Percentiles rank a stretch among this genome's conserved stretches.
These are phyloP conservation scores for Haplosporangium sp. DNA, from an alignment of 371 early-diverging fungal species.

Conservation along the genomic window DNA sequence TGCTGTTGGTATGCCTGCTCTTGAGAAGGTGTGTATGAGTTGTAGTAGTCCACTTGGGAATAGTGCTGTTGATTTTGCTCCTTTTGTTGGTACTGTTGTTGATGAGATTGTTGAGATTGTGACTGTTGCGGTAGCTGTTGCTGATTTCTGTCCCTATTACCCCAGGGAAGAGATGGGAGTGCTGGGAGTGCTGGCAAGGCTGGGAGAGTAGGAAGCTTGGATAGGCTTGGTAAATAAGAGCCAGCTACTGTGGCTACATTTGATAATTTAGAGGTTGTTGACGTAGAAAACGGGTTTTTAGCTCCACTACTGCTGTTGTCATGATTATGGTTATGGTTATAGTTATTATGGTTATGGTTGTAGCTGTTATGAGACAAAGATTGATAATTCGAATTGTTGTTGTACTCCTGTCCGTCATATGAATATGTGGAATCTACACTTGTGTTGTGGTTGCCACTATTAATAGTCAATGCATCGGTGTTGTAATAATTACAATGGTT, in stretches of 20 bases:
- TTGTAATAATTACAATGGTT: slow-evolving; percentile 21
- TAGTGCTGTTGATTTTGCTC: slow-evolving; percentile 10
- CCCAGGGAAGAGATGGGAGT: slow-evolving; percentile 30
- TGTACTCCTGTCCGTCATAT: slow-evolving; percentile 25
- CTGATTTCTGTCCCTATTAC: slow-evolving; percentile 18
- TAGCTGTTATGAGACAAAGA: slow-evolving; percentile 19
- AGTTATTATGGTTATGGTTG: background rate
- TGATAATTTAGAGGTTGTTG: slow-evolving; percentile 35
- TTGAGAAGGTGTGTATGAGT: slow-evolving; percentile 7
- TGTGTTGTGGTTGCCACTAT: slow-evolving; percentile 16
- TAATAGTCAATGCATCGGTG: slow-evolving; percentile 21
- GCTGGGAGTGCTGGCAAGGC: slow-evolving; percentile 24
- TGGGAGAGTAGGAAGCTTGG: slow-evolving; percentile 32
- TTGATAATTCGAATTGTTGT: slow-evolving; percentile 32
- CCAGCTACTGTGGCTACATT: slow-evolving; percentile 43
- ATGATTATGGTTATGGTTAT: no score
- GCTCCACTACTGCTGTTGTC: slow-evolving; percentile 11
- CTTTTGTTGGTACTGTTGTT: slow-evolving; percentile 6
- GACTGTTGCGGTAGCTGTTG: slow-evolving; percentile 41
- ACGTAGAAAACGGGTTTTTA: slow-evolving; percentile 25
- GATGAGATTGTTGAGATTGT: background rate
- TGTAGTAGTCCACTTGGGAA: background rate
- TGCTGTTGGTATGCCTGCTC: slow-evolving; percentile 12
- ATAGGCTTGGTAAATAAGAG: slow-evolving; percentile 41
- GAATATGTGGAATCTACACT: slow-evolving; percentile 13